Evolutionary conservation across 2,329 filamentous ascomycete species (phyloP).

Genomic region (Annulohypoxylon truncatum): DNA sequence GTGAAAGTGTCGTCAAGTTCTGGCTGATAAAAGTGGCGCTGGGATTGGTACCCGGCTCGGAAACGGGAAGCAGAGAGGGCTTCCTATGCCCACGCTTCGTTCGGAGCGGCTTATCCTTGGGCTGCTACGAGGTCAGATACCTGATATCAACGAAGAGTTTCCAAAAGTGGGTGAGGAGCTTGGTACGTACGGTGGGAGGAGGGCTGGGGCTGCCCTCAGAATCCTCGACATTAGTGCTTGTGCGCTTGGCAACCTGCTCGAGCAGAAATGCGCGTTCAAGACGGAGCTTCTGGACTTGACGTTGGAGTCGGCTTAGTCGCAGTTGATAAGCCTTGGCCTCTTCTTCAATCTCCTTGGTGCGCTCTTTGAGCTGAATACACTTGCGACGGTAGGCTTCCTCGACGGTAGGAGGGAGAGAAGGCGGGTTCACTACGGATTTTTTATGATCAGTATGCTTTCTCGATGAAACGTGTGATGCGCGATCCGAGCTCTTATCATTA

Average conservation of each 20-base stretch:
- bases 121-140: constrained; percentile 59
- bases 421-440: constrained; percentile 60
- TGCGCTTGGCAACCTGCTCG: constrained; percentile 78
- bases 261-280: constrained; percentile 83
- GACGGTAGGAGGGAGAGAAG: constrained; percentile 83
- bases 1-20: constrained; percentile 59
- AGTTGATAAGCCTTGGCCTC: constrained; percentile 87
- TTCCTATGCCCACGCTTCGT: constrained; percentile 79
- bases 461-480: not conserved
- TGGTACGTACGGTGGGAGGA: constrained; percentile 75
- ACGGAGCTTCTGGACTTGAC: constrained; percentile 91
- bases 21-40: constrained; percentile 61
- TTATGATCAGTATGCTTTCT: constrained; percentile 51
- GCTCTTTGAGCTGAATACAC: constrained; percentile 93
- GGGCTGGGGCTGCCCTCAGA: constrained; percentile 83
- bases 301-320: constrained; percentile 81
- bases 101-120: constrained; percentile 81
- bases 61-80: constrained; percentile 60
- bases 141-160: constrained; percentile 32
- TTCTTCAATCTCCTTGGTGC: constrained; percentile 90
- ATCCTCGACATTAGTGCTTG: constrained; percentile 79
- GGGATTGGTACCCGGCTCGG: constrained; percentile 54
- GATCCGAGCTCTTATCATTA: constrained; percentile 4
- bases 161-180: constrained; percentile 14
- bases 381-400: constrained; percentile 96